Percentiles rank a stretch among this genome's conserved stretches.
Conservation (phyloP, 176 grass and related monocot genomes). For the Raddia distichophylla region DNA sequence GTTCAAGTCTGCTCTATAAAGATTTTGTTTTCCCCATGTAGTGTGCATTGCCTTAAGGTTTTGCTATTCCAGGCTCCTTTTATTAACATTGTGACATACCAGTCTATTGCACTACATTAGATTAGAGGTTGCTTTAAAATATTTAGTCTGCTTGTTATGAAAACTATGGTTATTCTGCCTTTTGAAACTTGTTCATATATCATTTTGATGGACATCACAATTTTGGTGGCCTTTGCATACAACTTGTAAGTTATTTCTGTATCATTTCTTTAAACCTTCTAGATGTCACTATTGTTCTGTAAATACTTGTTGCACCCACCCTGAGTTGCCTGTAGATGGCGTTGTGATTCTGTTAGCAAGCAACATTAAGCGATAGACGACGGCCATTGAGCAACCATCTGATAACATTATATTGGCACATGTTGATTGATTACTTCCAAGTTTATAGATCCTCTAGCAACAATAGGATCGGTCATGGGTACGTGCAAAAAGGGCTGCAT, state of each 20-base stretch:
- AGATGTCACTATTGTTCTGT: too few relatives aligned
- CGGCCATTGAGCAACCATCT: background rate
- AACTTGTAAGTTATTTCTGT: background rate
- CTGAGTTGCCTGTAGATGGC: background rate
- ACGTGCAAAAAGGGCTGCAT: too few relatives aligned
- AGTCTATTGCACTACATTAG: background rate
- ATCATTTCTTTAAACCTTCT: too few relatives aligned
- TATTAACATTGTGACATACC: conserved; percentile 1
- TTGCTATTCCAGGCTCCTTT: background rate
- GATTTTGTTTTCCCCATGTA: background rate
- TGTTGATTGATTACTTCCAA: background rate
- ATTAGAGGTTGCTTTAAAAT: background rate
- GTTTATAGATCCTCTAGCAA: background rate
- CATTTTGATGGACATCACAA: background rate
- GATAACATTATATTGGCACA: background rate
- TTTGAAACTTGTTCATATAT: background rate
- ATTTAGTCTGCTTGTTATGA: background rate
- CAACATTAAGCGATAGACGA: background rate
- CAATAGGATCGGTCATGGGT: background rate
- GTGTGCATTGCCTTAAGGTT: background rate
- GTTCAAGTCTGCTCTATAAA: background rate
- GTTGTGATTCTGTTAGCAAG: background rate
- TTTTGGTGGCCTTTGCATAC: background rate
- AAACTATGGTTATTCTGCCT: background rate
- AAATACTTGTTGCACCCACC: background rate